Conservation (phyloP, 352 stramenopile genomes). For the Pythium rhizo-oryzae region DNA sequence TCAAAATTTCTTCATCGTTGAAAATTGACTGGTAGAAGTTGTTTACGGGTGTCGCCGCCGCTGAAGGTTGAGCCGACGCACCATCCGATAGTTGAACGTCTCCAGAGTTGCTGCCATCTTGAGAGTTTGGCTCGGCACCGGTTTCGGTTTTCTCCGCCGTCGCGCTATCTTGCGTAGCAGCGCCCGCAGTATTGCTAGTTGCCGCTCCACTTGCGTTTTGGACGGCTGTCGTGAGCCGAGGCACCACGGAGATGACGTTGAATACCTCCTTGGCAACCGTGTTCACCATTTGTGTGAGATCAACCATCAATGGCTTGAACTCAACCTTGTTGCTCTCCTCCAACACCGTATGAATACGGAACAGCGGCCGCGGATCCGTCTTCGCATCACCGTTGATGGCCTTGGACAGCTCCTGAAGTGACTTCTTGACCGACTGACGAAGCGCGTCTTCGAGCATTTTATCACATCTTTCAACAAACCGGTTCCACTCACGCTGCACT, state of each 20-base stretch:
- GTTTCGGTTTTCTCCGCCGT: slow-evolving; percentile 16
- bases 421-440: slow-evolving; percentile 93
- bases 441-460: slow-evolving; percentile 91
- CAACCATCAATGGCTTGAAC: slow-evolving; percentile 94
- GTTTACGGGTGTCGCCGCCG: slow-evolving; percentile 29
- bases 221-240: slow-evolving; percentile 73
- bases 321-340: slow-evolving; percentile 92
- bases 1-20: slow-evolving; percentile 96
- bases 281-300: slow-evolving; percentile 95
- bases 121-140: slow-evolving; percentile 3
- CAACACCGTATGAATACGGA: slow-evolving; percentile 93
- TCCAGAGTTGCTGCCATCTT: slow-evolving; percentile 13
- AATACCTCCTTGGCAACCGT: slow-evolving; percentile 96
- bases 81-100: background rate
- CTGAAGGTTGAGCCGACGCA: slow-evolving; percentile 23
- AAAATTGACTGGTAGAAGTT: slow-evolving; percentile 95
- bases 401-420: slow-evolving; percentile 92
- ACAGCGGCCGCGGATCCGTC: slow-evolving; percentile 90
- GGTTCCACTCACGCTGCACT: slow-evolving; percentile 93
- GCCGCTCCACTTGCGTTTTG: slow-evolving; percentile 20
- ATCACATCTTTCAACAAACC: slow-evolving; percentile 90
- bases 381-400: slow-evolving; percentile 95
- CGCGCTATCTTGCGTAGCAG: background rate
- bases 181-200: slow-evolving; percentile 30
- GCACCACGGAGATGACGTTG: slow-evolving; percentile 91